Evolutionary conservation across 2,329 filamentous ascomycete genomes (phyloP).

Genomic region (Parastagonospora avenae): DNA sequence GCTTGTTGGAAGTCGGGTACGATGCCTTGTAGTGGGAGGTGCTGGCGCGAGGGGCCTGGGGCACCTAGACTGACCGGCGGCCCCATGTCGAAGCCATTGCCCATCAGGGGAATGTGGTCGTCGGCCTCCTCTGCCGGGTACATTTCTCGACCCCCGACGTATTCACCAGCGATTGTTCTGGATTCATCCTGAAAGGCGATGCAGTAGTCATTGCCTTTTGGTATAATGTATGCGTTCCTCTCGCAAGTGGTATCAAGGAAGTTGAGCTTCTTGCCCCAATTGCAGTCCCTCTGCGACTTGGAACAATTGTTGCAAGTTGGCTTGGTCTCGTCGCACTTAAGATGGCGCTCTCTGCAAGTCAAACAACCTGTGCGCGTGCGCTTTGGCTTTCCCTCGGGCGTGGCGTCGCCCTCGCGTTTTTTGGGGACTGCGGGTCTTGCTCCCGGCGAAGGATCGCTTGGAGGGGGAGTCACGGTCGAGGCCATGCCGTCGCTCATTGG

Average conservation of each 20-base stretch:
- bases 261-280: slow-evolving; percentile 84
- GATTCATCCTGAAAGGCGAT: slow-evolving; percentile 89
- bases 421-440: slow-evolving; percentile 18
- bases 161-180: slow-evolving; percentile 86
- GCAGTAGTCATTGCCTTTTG: slow-evolving; percentile 62
- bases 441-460: slow-evolving; percentile 25
- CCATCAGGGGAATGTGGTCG: slow-evolving; percentile 18
- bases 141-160: slow-evolving; percentile 75
- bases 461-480: slow-evolving; percentile 27
- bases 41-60: slow-evolving; percentile 50
- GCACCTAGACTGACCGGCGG: slow-evolving; percentile 28
- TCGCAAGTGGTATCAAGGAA: slow-evolving; percentile 86
- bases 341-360: slow-evolving; percentile 85
- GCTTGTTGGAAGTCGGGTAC: slow-evolving; percentile 53
- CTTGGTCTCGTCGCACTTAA: slow-evolving; percentile 84
- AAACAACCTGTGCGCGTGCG: slow-evolving; percentile 88
- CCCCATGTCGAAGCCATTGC: slow-evolving; percentile 38
- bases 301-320: slow-evolving; percentile 77
- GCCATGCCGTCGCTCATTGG: slow-evolving; percentile 17
- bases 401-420: slow-evolving; percentile 28
- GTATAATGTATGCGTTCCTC: slow-evolving; percentile 61
- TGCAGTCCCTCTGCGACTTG: slow-evolving; percentile 85
- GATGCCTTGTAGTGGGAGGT: slow-evolving; percentile 58
- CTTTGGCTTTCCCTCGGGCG: slow-evolving; percentile 67
- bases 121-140: slow-evolving; percentile 64